Conservation (phyloP, 768 basidiomycete genomes). For the Austroboletus festivus region DNA sequence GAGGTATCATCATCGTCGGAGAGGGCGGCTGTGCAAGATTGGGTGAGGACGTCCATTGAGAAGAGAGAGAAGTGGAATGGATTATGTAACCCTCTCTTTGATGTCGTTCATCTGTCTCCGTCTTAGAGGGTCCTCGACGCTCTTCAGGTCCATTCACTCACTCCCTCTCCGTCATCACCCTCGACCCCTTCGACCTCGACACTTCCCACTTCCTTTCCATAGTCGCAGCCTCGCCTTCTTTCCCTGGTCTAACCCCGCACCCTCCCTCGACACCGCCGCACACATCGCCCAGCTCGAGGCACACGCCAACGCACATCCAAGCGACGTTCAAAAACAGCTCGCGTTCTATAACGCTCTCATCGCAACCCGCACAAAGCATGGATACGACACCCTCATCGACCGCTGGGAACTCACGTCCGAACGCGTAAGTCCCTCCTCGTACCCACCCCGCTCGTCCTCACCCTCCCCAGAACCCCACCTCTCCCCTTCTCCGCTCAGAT, state of each 20-base stretch:
- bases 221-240: slow-evolving; percentile 27
- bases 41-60: slow-evolving; percentile 10
- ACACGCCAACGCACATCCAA: slow-evolving; percentile 70
- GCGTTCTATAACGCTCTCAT: slow-evolving; percentile 64
- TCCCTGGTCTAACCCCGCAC: slow-evolving; percentile 41
- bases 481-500: slow-evolving; percentile 67
- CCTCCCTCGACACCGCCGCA: slow-evolving; percentile 64
- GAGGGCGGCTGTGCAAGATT: slow-evolving; percentile 23
- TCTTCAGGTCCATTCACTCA: neutral
- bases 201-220: neutral
- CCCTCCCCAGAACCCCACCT: slow-evolving; percentile 60
- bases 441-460: slow-evolving; percentile 1
- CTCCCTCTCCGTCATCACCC: neutral
- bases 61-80: neutral
- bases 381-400: slow-evolving; percentile 67
- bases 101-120: slow-evolving; percentile 16
- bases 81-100: slow-evolving; percentile 32
- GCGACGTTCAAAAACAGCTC: slow-evolving; percentile 68
- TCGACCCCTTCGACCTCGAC: neutral
- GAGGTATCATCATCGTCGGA: slow-evolving; percentile 2
- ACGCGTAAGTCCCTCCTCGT: slow-evolving; percentile 54
- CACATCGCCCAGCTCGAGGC: slow-evolving; percentile 73
- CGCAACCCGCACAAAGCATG: slow-evolving; percentile 62
- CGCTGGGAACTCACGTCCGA: slow-evolving; percentile 84
- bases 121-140: neutral